These are phyloP conservation scores for Fusarium neocosmosporiellum DNA, from an alignment of 2,329 filamentous ascomycete genomes.

Conservation along the genomic window DNA sequence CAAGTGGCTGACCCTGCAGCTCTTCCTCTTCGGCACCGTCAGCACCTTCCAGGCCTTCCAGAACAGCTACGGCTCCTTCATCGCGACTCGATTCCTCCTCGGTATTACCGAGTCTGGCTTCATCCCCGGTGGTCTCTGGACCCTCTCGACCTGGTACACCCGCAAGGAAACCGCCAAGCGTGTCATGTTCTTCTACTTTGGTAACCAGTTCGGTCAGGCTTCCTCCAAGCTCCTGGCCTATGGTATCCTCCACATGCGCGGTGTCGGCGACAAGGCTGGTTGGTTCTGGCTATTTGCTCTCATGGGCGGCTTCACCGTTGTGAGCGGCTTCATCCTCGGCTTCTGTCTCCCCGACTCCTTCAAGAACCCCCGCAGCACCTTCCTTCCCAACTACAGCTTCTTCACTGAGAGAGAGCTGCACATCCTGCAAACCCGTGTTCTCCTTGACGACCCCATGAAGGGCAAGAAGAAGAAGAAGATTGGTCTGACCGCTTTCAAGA, in stretches of 20 bases:
- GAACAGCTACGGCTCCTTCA: slow-evolving; percentile 57
- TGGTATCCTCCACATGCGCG: slow-evolving; percentile 62
- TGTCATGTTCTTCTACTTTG: slow-evolving; percentile 66
- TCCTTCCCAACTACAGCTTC: slow-evolving; percentile 48
- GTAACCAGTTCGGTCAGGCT: slow-evolving; percentile 61
- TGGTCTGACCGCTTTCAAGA: slow-evolving; percentile 57
- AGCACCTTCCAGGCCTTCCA: slow-evolving; percentile 66
- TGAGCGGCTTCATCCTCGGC: slow-evolving; percentile 55
- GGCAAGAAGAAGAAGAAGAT: slow-evolving; percentile 61
- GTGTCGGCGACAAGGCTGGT: slow-evolving; percentile 59
- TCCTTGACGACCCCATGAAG: slow-evolving; percentile 58
- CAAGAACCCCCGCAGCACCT: slow-evolving; percentile 55
- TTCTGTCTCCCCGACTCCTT: slow-evolving; percentile 59
- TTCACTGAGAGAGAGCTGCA: slow-evolving; percentile 55
- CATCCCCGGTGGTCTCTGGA: slow-evolving; percentile 63
- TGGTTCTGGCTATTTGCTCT: slow-evolving; percentile 68
- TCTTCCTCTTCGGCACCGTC: slow-evolving; percentile 65
- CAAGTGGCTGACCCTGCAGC: slow-evolving; percentile 64
- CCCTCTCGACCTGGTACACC: slow-evolving; percentile 67
- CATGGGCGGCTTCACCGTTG: slow-evolving; percentile 64
- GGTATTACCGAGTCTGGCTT: slow-evolving; percentile 66
- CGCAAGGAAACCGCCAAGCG: slow-evolving; percentile 62
- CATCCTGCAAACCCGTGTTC: slow-evolving; percentile 55
- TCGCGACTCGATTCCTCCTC: slow-evolving; percentile 63
- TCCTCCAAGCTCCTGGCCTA: slow-evolving; percentile 55